A percentile compares a stretch with the other conserved stretches of the same genome.
These are phyloP conservation scores for Salix purpurea DNA, from an alignment of 345 rosid species.

Conservation along the genomic window DNA sequence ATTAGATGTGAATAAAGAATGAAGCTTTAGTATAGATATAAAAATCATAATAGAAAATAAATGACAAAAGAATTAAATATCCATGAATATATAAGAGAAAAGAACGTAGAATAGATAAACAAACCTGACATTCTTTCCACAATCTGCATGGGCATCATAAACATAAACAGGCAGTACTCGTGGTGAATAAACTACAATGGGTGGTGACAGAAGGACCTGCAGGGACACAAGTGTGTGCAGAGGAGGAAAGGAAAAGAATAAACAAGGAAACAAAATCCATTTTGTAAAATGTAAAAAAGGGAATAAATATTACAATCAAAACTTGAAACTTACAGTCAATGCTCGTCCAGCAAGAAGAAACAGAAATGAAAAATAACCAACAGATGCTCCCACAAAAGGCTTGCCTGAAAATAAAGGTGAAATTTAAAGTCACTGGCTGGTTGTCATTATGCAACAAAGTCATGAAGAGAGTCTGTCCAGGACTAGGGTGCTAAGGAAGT, in stretches of 20 bases:
- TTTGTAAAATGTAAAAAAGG: conserved; percentile 9
- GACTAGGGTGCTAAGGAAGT: conserved; percentile 12
- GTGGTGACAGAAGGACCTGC: conserved; percentile 99
- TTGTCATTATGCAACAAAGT: not conserved
- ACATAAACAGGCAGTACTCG: conserved; percentile 96
- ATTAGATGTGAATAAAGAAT: conserved; percentile 13
- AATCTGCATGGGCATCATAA: conserved; percentile 97
- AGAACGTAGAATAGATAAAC: not conserved
- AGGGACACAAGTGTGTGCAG: not conserved
- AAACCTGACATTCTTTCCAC: conserved; percentile 97
- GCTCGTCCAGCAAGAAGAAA: conserved; percentile 98
- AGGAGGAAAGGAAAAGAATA: not conserved
- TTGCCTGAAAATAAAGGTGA: conserved; percentile 48
- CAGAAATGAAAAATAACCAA: conserved; percentile 90
- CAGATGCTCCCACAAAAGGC: conserved; percentile 99
- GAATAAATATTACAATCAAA: conserved; percentile 2
- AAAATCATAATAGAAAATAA: conserved; percentile 10
- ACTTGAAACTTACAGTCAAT: conserved; percentile 62
- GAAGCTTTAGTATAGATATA: not conserved
- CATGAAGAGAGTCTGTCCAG: not conserved
- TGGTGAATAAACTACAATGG: conserved; percentile 97
- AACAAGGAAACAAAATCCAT: not conserved
- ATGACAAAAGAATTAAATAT: not conserved
- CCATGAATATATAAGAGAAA: not conserved
- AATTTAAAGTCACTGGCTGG: conserved; percentile 11